Percentiles rank a stretch among this genome's conserved stretches.
Conservation (phyloP, 805 yeast species). For the Lachancea fermentati region DNA sequence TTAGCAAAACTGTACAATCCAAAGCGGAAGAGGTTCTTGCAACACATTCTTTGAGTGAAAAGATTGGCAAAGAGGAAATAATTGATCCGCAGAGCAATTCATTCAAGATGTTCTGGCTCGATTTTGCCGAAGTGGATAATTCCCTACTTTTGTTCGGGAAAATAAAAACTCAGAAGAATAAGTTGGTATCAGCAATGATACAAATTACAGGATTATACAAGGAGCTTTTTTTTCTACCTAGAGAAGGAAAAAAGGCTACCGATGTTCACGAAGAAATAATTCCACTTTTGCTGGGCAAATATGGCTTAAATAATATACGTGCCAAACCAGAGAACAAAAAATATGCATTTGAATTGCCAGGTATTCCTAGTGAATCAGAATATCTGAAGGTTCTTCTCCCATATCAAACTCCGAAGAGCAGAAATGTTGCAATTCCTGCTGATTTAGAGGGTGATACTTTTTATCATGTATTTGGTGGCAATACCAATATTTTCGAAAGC, state of each 20-base stretch:
- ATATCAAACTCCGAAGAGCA: conserved; percentile 54
- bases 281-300: conserved; percentile 56
- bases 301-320: conserved; percentile 54
- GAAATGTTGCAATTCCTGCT: conserved; percentile 46
- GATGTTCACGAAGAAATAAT: conserved; percentile 77
- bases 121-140: conserved; percentile 72
- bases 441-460: conserved; percentile 73
- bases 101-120: conserved; percentile 84
- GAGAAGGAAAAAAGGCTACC: conserved; percentile 46
- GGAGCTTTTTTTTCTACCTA: conserved; percentile 75
- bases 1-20: conserved; percentile 2
- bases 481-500: conserved; percentile 69
- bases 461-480: conserved; percentile 72
- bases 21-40: conserved; percentile 3
- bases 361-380: conserved; percentile 68
- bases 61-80: conserved; percentile 25
- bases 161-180: conserved; percentile 51
- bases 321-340: conserved; percentile 69
- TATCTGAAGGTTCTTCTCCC: conserved; percentile 79
- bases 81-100: conserved; percentile 39
- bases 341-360: conserved; percentile 84
- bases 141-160: conserved; percentile 77
- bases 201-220: conserved; percentile 66
- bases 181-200: conserved; percentile 65
- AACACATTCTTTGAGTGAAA: conserved; percentile 11